These are phyloP conservation scores for Vicia villosa DNA, from an alignment of 306 rosid species.

Conservation along the genomic window DNA sequence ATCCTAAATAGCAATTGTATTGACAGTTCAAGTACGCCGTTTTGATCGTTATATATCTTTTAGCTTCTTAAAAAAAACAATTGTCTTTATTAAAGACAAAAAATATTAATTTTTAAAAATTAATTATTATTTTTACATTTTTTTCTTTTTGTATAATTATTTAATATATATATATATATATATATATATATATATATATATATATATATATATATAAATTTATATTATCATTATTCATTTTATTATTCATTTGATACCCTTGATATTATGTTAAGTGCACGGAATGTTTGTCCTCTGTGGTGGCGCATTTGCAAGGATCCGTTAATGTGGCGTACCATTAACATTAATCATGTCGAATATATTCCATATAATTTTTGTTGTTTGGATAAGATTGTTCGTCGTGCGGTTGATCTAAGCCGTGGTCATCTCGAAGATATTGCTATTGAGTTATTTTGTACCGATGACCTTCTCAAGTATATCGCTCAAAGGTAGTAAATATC, in stretches of 20 bases:
- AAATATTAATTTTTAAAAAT: too few species aligned
- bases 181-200: too few species aligned
- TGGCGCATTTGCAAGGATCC: not conserved
- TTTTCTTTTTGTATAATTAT: too few species aligned
- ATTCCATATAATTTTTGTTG: fast-evolving
- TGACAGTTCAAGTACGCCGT: too few species aligned
- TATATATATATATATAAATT: too few species aligned
- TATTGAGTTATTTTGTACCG: not conserved
- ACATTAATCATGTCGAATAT: not conserved
- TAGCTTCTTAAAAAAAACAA: too few species aligned
- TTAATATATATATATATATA: too few species aligned
- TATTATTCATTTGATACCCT: not conserved
- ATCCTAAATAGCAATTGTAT: too few species aligned
- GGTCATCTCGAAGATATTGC: not conserved
- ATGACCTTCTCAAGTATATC: not conserved
- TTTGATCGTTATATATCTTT: too few species aligned
- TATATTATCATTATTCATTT: too few species aligned
- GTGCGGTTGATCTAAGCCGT: not conserved
- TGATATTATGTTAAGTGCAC: not conserved
- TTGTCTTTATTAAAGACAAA: too few species aligned
- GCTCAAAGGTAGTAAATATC: not conserved
- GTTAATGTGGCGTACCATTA: conserved; percentile 3
- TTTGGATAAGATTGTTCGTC: not conserved
- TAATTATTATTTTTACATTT: too few species aligned
- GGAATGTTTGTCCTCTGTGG: not conserved